These are phyloP conservation scores for Ascomycota sp. DNA, from an alignment of 2,329 filamentous ascomycete species.

Conservation along the genomic window DNA sequence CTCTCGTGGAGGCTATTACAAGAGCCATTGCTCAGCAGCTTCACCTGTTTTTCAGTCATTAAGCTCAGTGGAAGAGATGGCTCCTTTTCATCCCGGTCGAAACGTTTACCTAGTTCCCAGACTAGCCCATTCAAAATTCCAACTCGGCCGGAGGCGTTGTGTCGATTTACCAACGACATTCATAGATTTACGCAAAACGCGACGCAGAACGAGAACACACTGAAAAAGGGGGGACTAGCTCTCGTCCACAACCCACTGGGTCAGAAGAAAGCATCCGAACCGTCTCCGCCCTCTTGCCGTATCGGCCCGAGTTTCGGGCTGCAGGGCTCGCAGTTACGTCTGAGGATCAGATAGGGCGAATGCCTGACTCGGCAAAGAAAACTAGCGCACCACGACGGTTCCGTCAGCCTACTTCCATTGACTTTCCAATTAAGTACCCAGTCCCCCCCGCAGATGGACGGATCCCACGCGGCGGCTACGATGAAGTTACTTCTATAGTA, in stretches of 20 bases:
- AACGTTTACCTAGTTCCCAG: neutral
- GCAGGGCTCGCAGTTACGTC: conserved; percentile 38
- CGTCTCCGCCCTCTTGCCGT: conserved; percentile 31
- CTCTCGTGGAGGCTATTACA: conserved; percentile 22
- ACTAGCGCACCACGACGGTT: conserved; percentile 3
- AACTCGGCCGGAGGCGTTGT: conserved; percentile 20
- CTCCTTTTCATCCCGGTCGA: neutral
- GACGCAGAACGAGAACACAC: conserved; percentile 15
- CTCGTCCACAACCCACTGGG: conserved; percentile 18
- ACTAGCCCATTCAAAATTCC: conserved; percentile 18
- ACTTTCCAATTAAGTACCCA: neutral
- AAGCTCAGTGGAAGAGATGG: conserved; percentile 2
- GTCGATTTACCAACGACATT: conserved; percentile 14
- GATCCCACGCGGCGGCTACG: conserved; percentile 5
- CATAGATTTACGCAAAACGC: conserved; percentile 13
- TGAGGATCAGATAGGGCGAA: conserved; percentile 17
- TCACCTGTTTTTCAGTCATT: conserved; percentile 16
- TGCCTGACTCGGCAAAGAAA: conserved; percentile 5
- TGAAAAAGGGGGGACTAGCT: too few relatives aligned
- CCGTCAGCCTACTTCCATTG: conserved; percentile 1
- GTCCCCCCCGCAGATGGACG: conserved; percentile 10
- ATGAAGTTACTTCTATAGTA: conserved; percentile 11
- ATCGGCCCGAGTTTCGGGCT: conserved; percentile 28
- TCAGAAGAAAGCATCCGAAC: conserved; percentile 27
- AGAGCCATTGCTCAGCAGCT: conserved; percentile 24